Evolutionary conservation across 805 yeast genomes (phyloP).

Genomic region (Barnettozyma siamensis): DNA sequence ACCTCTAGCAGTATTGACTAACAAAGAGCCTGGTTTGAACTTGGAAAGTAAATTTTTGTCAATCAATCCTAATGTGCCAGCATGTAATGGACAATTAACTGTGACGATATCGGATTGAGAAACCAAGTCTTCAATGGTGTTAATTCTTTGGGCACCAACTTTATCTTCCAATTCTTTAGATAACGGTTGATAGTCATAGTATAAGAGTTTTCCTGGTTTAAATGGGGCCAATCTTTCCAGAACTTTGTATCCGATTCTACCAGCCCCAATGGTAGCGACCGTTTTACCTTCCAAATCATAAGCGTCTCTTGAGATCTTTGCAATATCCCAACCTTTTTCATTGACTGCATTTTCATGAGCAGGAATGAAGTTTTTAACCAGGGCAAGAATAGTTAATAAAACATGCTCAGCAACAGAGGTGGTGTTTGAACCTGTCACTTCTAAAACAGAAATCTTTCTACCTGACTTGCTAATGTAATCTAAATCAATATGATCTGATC

Average conservation of each 20-base stretch:
- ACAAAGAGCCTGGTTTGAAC: conserved; percentile 68
- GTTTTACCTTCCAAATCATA: conserved; percentile 73
- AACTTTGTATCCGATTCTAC: conserved; percentile 74
- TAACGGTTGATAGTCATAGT: conserved; percentile 69
- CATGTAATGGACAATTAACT: conserved; percentile 72
- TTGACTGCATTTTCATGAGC: conserved; percentile 62
- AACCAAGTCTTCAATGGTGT: conserved; percentile 57
- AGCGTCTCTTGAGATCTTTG: conserved; percentile 66
- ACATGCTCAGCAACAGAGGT: conserved; percentile 80
- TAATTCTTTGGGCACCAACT: conserved; percentile 57
- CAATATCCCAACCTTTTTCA: conserved; percentile 67
- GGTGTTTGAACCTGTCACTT: conserved; percentile 81
- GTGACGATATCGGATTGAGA: conserved; percentile 67
- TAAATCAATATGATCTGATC: conserved; percentile 76
- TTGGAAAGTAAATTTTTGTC: conserved; percentile 60
- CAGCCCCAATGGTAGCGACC: conserved; percentile 77
- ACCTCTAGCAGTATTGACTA: conserved; percentile 78
- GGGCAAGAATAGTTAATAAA: conserved; percentile 61
- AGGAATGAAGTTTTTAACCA: conserved; percentile 74
- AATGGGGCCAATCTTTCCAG: conserved; percentile 67
- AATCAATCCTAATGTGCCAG: conserved; percentile 59
- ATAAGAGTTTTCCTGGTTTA: conserved; percentile 66
- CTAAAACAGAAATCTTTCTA: conserved; percentile 59
- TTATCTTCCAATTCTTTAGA: conserved; percentile 52
- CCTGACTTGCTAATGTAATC: conserved; percentile 55